Evolutionary conservation across 2,329 filamentous ascomycete species (phyloP).

Genomic region (Hymenotorrendiella dingleyae): DNA sequence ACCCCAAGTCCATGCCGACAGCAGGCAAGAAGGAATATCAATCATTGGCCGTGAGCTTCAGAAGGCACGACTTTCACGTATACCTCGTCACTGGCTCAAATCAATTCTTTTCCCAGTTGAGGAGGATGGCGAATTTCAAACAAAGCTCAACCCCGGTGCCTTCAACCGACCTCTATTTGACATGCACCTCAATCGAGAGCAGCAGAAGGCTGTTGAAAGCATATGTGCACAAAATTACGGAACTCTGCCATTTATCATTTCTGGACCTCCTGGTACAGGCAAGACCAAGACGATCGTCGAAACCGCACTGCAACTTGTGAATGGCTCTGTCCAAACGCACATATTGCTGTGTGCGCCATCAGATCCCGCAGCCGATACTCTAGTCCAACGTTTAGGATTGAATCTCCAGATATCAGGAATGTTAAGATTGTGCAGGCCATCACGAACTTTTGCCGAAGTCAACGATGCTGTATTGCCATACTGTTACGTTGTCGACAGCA

Average conservation of each 20-base stretch:
- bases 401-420: conserved; percentile 8
- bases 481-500: conserved; percentile 9
- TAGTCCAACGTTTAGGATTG: conserved; percentile 11
- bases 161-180: conserved; percentile 14
- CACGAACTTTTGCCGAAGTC: conserved; percentile 15
- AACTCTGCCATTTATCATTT: conserved; percentile 16
- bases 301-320: conserved; percentile 14
- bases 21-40: too few species aligned
- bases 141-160: conserved; percentile 8
- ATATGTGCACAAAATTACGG: conserved; percentile 15
- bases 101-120: conserved; percentile 15
- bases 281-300: conserved; percentile 19
- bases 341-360: conserved; percentile 18
- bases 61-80: not conserved
- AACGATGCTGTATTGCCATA: conserved; percentile 12
- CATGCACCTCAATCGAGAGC: conserved; percentile 15
- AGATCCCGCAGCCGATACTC: conserved; percentile 16
- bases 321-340: conserved; percentile 7
- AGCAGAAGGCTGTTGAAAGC: conserved; percentile 15
- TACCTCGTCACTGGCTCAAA: conserved; percentile 8
- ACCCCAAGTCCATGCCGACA: too few species aligned
- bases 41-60: too few species aligned
- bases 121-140: conserved; percentile 9
- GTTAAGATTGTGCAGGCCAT: conserved; percentile 14
- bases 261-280: conserved; percentile 18